Conservation (phyloP, 371 early-diverging fungal genomes). For the Cokeromyces recurvatus region DNA sequence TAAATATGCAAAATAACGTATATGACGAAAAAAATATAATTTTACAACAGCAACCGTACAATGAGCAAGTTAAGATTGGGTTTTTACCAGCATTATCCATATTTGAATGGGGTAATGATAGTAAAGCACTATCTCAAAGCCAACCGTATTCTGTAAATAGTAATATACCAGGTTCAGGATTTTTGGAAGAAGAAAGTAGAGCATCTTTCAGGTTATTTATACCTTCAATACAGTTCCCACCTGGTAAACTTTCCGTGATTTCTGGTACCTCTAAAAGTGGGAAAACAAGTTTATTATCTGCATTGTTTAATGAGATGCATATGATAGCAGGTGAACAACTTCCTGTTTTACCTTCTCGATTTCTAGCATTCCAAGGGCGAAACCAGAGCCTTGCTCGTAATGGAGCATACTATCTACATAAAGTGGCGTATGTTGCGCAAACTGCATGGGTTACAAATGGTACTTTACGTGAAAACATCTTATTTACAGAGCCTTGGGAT, state of each 20-base stretch:
- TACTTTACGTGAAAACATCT: slow-evolving; percentile 77
- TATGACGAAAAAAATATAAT: neutral
- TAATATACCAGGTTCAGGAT: neutral
- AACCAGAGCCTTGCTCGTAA: slow-evolving; percentile 14
- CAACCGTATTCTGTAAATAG: neutral
- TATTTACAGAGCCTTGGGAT: slow-evolving; percentile 73
- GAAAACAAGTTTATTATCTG: slow-evolving; percentile 63
- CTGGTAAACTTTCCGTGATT: slow-evolving; percentile 52
- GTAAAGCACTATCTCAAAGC: too few relatives aligned
- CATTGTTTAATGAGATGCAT: slow-evolving; percentile 64
- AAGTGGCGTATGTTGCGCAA: slow-evolving; percentile 71
- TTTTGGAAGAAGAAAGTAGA: neutral
- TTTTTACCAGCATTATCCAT: slow-evolving; percentile 13
- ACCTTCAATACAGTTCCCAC: slow-evolving; percentile 48
- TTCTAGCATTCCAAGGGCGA: neutral
- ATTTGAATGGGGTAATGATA: slow-evolving; percentile 37
- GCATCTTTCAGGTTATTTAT: slow-evolving; percentile 11
- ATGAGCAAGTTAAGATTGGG: slow-evolving; percentile 16
- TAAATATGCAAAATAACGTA: slow-evolving; percentile 27
- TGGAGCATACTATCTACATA: slow-evolving; percentile 15
- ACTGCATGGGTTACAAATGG: slow-evolving; percentile 78
- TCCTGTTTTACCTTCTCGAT: slow-evolving; percentile 35
- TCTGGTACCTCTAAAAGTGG: slow-evolving; percentile 62
- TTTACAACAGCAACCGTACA: neutral
- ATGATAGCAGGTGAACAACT: slow-evolving; percentile 29